Evolutionary conservation across 2,329 filamentous ascomycete genomes (phyloP).

Genomic region (Xylariaceae sp.): DNA sequence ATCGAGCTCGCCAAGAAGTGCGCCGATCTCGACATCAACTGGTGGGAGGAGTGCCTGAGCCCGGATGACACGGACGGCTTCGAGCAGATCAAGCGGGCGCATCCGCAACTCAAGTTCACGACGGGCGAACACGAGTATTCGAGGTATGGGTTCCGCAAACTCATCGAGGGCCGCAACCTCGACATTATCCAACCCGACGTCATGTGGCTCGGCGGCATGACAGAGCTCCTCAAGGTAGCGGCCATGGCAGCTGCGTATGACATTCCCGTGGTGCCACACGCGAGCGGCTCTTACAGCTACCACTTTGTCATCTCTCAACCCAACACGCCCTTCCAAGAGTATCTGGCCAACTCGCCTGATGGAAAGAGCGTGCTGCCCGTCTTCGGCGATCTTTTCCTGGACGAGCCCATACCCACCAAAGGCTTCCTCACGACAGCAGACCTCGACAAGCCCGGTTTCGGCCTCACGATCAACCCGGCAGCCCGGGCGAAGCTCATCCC

Average conservation of each 20-base stretch:
- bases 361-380: constrained; percentile 86
- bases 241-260: constrained; percentile 90
- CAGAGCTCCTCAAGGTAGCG: constrained; percentile 82
- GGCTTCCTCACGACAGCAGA: constrained; percentile 75
- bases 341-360: constrained; percentile 87
- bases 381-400: constrained; percentile 83
- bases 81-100: constrained; percentile 80
- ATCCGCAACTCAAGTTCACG: constrained; percentile 87
- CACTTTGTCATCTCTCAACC: constrained; percentile 92
- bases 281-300: constrained; percentile 89
- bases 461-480: constrained; percentile 76
- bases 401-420: constrained; percentile 82
- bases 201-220: constrained; percentile 95
- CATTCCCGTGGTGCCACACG: constrained; percentile 91
- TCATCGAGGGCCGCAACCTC: constrained; percentile 84
- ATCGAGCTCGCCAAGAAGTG: constrained; percentile 84
- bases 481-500: constrained; percentile 68
- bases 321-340: constrained; percentile 93
- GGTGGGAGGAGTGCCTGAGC: constrained; percentile 93
- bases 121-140: constrained; percentile 96
- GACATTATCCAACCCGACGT: constrained; percentile 95
- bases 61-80: constrained; percentile 93
- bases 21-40: constrained; percentile 82
- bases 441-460: constrained; percentile 86
- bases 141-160: constrained; percentile 88